Percentiles rank a stretch among this genome's conserved stretches.
phyloP scores from a whole-genome alignment of 2,329 filamentous ascomycete species.

The Hysterium pulicare region DNA sequence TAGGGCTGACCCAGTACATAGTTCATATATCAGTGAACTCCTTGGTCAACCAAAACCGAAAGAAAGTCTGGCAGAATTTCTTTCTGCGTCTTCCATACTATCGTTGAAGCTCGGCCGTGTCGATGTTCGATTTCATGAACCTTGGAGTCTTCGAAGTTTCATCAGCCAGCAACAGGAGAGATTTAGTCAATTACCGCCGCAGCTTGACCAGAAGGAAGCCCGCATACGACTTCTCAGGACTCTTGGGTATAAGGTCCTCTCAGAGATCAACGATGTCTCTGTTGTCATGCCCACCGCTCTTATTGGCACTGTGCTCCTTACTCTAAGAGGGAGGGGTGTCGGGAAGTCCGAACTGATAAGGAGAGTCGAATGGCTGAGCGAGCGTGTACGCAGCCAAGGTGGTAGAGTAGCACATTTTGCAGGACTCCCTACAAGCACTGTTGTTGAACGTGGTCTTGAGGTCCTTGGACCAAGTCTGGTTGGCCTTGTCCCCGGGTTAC shows the following conservation, averaged over 20 bases:
- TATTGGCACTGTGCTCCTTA: constrained; percentile 89
- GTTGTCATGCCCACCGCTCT: constrained; percentile 98
- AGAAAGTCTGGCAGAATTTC: constrained; percentile 85
- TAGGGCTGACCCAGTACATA: constrained; percentile 20
- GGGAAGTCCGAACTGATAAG: constrained; percentile 81
- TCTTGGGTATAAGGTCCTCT: constrained; percentile 85
- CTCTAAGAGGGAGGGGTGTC: constrained; percentile 84
- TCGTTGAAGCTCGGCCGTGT: constrained; percentile 86
- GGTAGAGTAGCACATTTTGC: constrained; percentile 93
- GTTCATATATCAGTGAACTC: constrained; percentile 88
- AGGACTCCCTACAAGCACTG: constrained; percentile 70
- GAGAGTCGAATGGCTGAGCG: constrained; percentile 85
- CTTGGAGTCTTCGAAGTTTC: constrained; percentile 85
- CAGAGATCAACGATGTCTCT: constrained; percentile 92
- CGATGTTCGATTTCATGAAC: constrained; percentile 93
- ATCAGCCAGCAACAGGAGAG: constrained; percentile 70
- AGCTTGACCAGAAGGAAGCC: constrained; percentile 39
- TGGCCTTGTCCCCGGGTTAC: constrained; percentile 71
- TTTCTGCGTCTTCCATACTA: constrained; percentile 84
- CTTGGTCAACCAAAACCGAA: constrained; percentile 93
- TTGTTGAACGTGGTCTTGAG: constrained; percentile 85
- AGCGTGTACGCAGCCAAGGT: constrained; percentile 77
- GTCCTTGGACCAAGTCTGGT: constrained; percentile 89
- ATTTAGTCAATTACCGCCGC: constrained; percentile 41
- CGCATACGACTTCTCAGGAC: constrained; percentile 75